A percentile compares a stretch with the other conserved stretches of the same genome.
Evolutionary conservation across 331 rosid species (phyloP).

Genomic region (Prunus yedoensis): DNA sequence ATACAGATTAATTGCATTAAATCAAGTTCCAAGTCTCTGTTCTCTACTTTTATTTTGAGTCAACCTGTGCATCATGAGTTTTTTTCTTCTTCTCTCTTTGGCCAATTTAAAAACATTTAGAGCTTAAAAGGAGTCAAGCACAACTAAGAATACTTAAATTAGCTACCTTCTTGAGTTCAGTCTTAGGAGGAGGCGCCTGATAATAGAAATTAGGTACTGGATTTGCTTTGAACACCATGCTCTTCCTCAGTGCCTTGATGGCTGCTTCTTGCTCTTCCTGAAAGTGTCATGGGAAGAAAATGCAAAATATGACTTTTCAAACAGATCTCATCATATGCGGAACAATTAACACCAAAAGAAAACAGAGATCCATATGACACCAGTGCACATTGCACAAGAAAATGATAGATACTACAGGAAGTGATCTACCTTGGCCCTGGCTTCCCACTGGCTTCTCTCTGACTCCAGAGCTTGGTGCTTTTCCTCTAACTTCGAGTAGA

Average conservation of each 20-base stretch:
- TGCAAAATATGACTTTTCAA: not conserved
- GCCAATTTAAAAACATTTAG: conserved; percentile 10
- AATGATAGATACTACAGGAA: conserved; percentile 12
- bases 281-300: conserved; percentile 23
- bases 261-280: conserved; percentile 98
- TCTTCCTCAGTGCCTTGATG: conserved; percentile 74
- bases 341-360: conserved; percentile 8
- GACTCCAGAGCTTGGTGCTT: conserved; percentile 84
- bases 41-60: not conserved
- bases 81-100: not conserved
- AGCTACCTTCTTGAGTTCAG: conserved; percentile 79
- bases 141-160: conserved; percentile 1
- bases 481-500: conserved; percentile 81
- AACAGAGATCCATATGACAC: not conserved
- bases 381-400: not conserved
- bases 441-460: conserved; percentile 70
- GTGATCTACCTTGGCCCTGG: conserved; percentile 67
- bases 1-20: conserved; percentile 12
- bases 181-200: conserved; percentile 83
- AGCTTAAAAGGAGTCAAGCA: conserved; percentile 13
- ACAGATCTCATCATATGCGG: not conserved
- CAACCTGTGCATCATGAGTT: not conserved
- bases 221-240: conserved; percentile 84
- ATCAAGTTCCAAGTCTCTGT: conserved; percentile 3
- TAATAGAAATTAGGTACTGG: conserved; percentile 96